Percentiles rank a stretch among this genome's conserved stretches.
Evolutionary conservation across 1,139 yeast species (phyloP).

Genomic region (Suhomyces yuchorum): DNA sequence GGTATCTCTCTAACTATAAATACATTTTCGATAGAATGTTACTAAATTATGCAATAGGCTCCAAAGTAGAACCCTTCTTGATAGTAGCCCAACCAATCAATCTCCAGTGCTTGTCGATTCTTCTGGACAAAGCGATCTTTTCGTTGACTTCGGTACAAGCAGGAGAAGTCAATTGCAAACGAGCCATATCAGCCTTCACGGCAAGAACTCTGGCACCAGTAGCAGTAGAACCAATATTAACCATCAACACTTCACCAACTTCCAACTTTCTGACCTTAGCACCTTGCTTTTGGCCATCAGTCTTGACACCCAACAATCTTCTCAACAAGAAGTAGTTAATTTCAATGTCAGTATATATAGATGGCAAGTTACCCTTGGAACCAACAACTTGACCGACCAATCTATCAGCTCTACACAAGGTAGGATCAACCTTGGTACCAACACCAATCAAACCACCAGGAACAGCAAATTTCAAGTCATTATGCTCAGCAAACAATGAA

Average conservation of each 20-base stretch:
- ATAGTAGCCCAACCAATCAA: slow-evolving; percentile 99
- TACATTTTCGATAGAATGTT: slow-evolving; percentile 12
- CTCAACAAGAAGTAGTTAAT: slow-evolving; percentile 95
- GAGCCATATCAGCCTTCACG: slow-evolving; percentile 99
- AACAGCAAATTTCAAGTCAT: slow-evolving; percentile 96
- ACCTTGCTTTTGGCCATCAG: slow-evolving; percentile 92
- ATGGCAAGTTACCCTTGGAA: slow-evolving; percentile 93
- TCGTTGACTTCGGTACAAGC: slow-evolving; percentile 98
- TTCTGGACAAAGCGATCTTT: slow-evolving; percentile 97
- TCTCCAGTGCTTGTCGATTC: slow-evolving; percentile 99
- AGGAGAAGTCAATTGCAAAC: slow-evolving; percentile 93
- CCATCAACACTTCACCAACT: slow-evolving; percentile 96
- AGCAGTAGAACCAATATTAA: slow-evolving; percentile 98
- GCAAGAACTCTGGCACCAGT: slow-evolving; percentile 99
- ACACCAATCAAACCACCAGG: slow-evolving; percentile 99
- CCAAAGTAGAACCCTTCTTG: slow-evolving; percentile 89
- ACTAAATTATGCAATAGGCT: slow-evolving; percentile 51
- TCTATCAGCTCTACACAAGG: slow-evolving; percentile 98
- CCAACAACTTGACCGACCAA: slow-evolving; percentile 99
- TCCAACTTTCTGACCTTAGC: slow-evolving; percentile 95
- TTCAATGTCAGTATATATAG: slow-evolving; percentile 95
- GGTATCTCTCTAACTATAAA: slow-evolving; percentile 8
- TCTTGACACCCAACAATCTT: slow-evolving; percentile 96
- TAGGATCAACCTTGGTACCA: slow-evolving; percentile 98
- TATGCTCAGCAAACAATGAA: slow-evolving; percentile 94